phyloP scores from a whole-genome alignment of 345 rosid genomes.

The Lepidium didymum region DNA sequence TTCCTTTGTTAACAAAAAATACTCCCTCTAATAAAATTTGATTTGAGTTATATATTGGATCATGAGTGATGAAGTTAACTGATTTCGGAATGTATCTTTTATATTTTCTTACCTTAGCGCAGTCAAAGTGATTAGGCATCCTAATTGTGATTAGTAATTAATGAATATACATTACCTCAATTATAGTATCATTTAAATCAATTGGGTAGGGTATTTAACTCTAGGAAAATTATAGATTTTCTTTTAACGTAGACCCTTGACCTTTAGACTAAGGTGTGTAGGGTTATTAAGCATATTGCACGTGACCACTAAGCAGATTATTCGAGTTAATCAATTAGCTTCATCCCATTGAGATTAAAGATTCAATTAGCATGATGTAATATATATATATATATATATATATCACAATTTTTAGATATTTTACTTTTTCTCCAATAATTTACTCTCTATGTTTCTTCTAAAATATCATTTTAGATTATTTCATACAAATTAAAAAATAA shows the following conservation, averaged over 20 bases:
- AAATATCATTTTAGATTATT: no score
- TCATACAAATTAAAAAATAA: no score
- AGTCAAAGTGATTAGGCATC: neutral
- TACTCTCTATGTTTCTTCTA: neutral
- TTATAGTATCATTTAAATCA: neutral
- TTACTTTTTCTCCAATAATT: neutral
- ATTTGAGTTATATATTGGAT: no score
- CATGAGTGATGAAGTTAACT: neutral
- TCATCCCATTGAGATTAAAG: constrained; percentile 7
- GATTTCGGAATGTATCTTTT: neutral
- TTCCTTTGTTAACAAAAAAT: no score
- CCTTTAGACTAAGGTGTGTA: constrained; percentile 18
- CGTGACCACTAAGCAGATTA: constrained; percentile 28
- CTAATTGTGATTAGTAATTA: constrained; percentile 8
- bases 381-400: constrained; percentile 24
- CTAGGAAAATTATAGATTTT: neutral
- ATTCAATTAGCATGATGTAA: constrained; percentile 20
- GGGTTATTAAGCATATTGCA: constrained; percentile 31
- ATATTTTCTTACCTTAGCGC: neutral
- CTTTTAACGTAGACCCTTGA: constrained; percentile 24
- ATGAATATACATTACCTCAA: neutral
- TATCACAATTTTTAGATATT: constrained; percentile 11
- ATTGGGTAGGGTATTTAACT: neutral
- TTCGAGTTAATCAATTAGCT: constrained; percentile 15
- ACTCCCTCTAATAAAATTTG: no score